Percentiles rank a stretch among this genome's conserved stretches.
phyloP scores from a whole-genome alignment of 805 yeast genomes.

The Dipodascus albidus region DNA sequence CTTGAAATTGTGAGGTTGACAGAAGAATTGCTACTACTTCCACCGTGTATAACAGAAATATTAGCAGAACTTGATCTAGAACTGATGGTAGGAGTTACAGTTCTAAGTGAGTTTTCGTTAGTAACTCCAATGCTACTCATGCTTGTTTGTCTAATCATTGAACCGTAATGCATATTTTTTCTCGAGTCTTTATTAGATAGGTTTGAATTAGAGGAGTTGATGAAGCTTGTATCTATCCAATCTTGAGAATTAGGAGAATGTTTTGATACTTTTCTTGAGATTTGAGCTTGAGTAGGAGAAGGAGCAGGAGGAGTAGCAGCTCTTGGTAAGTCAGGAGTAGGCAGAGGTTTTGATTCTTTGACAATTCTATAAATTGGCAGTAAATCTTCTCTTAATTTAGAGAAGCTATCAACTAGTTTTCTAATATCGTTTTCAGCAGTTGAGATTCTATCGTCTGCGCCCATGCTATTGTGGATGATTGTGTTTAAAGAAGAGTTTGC shows the following conservation, averaged over 20 bases:
- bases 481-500: slow-evolving; percentile 15
- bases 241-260: slow-evolving; percentile 5
- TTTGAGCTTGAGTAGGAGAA: slow-evolving; percentile 4
- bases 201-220: slow-evolving; percentile 6
- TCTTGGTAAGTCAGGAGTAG: slow-evolving; percentile 37
- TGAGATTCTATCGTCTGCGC: slow-evolving; percentile 22
- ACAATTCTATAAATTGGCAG: slow-evolving; percentile 49
- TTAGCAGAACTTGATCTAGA: not conserved
- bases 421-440: slow-evolving; percentile 27
- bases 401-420: slow-evolving; percentile 41
- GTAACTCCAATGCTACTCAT: not conserved
- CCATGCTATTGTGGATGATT: not conserved
- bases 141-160: not conserved
- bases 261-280: not conserved
- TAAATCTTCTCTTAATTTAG: slow-evolving; percentile 49
- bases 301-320: slow-evolving; percentile 5
- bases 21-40: not conserved
- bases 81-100: slow-evolving; percentile 1
- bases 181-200: not conserved
- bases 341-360: slow-evolving; percentile 55
- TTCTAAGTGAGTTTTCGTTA: not conserved
- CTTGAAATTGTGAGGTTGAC: not conserved
- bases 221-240: slow-evolving; percentile 5
- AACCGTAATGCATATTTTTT: slow-evolving; percentile 1
- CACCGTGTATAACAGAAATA: not conserved